These are phyloP conservation scores for Auricularia cornea DNA, from an alignment of 768 basidiomycete genomes.

Conservation along the genomic window DNA sequence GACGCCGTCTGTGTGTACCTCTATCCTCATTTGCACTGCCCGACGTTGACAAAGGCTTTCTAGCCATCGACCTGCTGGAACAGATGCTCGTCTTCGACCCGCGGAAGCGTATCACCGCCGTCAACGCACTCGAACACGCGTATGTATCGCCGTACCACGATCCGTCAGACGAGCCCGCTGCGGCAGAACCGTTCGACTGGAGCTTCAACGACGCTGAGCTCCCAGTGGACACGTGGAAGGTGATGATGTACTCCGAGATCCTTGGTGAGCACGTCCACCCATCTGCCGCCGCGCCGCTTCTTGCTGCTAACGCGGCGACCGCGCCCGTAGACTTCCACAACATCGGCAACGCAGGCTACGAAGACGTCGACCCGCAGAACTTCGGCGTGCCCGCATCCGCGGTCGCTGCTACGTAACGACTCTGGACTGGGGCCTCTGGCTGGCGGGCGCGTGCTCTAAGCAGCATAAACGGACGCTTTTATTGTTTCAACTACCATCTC, in stretches of 20 bases:
- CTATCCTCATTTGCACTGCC: neutral
- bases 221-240: slow-evolving; percentile 98
- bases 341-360: slow-evolving; percentile 6
- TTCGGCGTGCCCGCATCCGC: neutral
- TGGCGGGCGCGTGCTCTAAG: neutral
- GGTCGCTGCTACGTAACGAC: neutral
- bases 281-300: neutral
- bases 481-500: neutral
- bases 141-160: slow-evolving; percentile 98
- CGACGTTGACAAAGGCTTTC: neutral
- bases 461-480: neutral
- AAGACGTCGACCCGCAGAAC: neutral
- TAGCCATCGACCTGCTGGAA: slow-evolving; percentile 91
- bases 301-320: no score
- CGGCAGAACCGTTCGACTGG: slow-evolving; percentile 96
- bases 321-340: slow-evolving; percentile 19
- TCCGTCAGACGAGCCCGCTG: slow-evolving; percentile 93
- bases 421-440: neutral
- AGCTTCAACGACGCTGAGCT: slow-evolving; percentile 99
- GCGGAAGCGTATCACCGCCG: slow-evolving; percentile 90
- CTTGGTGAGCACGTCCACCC: slow-evolving; percentile 49
- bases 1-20: slow-evolving; percentile 69
- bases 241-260: slow-evolving; percentile 99
- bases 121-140: slow-evolving; percentile 81
- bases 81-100: slow-evolving; percentile 99